A percentile compares a stretch with the other conserved stretches of the same genome.
Conservation (phyloP, 805 yeast genomes). For the Naumovozyma castellii region DNA sequence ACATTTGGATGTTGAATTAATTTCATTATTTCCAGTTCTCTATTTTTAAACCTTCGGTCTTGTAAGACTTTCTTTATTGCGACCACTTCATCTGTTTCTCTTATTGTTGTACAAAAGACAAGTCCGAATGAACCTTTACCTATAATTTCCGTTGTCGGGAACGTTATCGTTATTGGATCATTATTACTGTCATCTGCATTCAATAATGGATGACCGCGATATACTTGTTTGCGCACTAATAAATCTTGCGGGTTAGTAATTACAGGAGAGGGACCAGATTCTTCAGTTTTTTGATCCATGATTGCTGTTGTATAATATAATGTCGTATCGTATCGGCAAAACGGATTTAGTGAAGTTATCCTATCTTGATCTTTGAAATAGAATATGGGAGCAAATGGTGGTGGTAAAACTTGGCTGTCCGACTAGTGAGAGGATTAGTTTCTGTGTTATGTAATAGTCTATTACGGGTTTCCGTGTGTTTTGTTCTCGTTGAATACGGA, state of each 20-base stretch:
- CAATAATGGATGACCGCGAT: constrained; percentile 10
- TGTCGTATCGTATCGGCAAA: not conserved
- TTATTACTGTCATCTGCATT: not conserved
- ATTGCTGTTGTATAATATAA: not conserved
- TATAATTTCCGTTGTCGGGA: constrained; percentile 78
- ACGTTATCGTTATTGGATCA: constrained; percentile 42
- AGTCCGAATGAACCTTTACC: constrained; percentile 99
- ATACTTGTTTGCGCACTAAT: constrained; percentile 27
- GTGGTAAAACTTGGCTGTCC: too few species aligned
- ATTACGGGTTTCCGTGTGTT: too few species aligned
- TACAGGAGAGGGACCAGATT: not conserved
- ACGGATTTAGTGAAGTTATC: not conserved
- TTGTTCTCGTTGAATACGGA: too few species aligned
- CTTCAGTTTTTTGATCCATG: not conserved
- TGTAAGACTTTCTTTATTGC: constrained; percentile 96
- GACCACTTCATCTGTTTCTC: constrained; percentile 66
- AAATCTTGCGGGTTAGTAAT: not conserved
- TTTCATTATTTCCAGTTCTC: constrained; percentile 95
- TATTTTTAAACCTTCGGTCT: constrained; percentile 85
- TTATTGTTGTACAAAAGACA: constrained; percentile 78
- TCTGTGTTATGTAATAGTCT: too few species aligned
- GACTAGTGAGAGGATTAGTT: too few species aligned
- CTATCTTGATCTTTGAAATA: too few species aligned
- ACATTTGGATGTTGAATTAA: constrained; percentile 76
- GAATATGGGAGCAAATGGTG: too few species aligned